Evolutionary conservation across 2,329 filamentous ascomycete species (phyloP).

Genomic region (Aspergillus bombycis): DNA sequence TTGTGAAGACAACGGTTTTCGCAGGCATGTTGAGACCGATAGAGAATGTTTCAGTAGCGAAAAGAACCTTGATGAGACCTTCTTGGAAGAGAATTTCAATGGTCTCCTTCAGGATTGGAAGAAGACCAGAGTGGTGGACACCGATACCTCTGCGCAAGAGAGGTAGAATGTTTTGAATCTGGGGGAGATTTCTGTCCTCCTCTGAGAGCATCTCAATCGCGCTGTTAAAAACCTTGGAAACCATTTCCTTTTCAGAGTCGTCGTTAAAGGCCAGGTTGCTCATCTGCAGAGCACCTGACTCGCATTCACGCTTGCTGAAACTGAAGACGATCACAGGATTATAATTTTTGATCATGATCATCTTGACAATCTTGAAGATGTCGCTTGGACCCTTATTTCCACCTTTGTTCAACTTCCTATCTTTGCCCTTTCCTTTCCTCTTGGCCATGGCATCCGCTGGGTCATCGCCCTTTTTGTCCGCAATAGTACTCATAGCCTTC

Average conservation of each 20-base stretch:
- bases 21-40: slow-evolving; percentile 99
- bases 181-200: slow-evolving; percentile 83
- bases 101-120: slow-evolving; percentile 96
- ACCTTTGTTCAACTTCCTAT: slow-evolving; percentile 90
- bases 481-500: slow-evolving; percentile 87
- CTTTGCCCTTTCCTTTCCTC: slow-evolving; percentile 82
- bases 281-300: slow-evolving; percentile 85
- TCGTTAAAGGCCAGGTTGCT: slow-evolving; percentile 91
- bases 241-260: slow-evolving; percentile 92
- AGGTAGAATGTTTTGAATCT: slow-evolving; percentile 88
- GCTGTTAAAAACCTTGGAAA: slow-evolving; percentile 88
- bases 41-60: slow-evolving; percentile 97
- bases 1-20: slow-evolving; percentile 98
- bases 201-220: slow-evolving; percentile 92
- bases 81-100: slow-evolving; percentile 99
- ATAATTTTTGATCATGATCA: slow-evolving; percentile 97
- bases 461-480: slow-evolving; percentile 84
- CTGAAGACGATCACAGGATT: slow-evolving; percentile 99
- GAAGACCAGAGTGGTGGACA: slow-evolving; percentile 92
- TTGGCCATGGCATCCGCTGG: slow-evolving; percentile 77
- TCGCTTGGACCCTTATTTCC: slow-evolving; percentile 73
- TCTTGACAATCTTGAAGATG: slow-evolving; percentile 96
- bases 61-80: slow-evolving; percentile 94
- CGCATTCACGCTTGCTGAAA: slow-evolving; percentile 97
- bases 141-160: slow-evolving; percentile 89